Evolutionary conservation across 768 basidiomycete species (phyloP), one percentile per base, ranked within the genome.

Genomic region (Suillus sp.): DNA sequence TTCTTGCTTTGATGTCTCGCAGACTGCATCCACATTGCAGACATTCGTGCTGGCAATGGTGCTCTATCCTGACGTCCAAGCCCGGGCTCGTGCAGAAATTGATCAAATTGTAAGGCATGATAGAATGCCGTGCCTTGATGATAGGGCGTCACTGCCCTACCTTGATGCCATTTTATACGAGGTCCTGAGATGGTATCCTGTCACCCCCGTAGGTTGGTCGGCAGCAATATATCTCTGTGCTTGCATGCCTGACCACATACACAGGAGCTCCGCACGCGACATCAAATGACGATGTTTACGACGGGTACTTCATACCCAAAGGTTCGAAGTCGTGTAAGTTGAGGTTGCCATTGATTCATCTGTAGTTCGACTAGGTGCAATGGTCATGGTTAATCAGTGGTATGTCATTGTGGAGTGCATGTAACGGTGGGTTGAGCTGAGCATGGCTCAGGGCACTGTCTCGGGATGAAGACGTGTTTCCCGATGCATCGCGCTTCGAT

Each of bases 251-350:
- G 30, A 51, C 8, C 16, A 11, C 25, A 2, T 25, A 25, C 22
- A 48, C 66, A 63, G 70, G 66, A n/a, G 42, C 71, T 32, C 65
- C 72, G 4, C 74, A 74, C 59, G 35, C 56, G 6, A 35, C 78
- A 38, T 38, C 14, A 38, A 38, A 38, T 38, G 38, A 38, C 6
- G 38, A 38, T 38, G 14, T 38, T 13, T 77, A 1, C 62, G 68
- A 72, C 40, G 76, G 78, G 20, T 81, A 82, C 62, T 68, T 81
- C 5, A 86, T 86, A 54, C 84, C 85, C 6, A 76, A 77, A 61
- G 84, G 84, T 59, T 74, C 83, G 0, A 80, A 34, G 37, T 13
- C 8, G 16, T 38, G 34, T 25, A 4, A 14, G 0, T 59, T n/a
- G n/a, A 30, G 22, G 20, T 27, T 27, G 27, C 9, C 10, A 5